A percentile compares a stretch with the other conserved stretches of the same genome.
These are phyloP conservation scores for Lolium perenne DNA, from an alignment of 176 grass and related monocot species.

Conservation along the genomic window DNA sequence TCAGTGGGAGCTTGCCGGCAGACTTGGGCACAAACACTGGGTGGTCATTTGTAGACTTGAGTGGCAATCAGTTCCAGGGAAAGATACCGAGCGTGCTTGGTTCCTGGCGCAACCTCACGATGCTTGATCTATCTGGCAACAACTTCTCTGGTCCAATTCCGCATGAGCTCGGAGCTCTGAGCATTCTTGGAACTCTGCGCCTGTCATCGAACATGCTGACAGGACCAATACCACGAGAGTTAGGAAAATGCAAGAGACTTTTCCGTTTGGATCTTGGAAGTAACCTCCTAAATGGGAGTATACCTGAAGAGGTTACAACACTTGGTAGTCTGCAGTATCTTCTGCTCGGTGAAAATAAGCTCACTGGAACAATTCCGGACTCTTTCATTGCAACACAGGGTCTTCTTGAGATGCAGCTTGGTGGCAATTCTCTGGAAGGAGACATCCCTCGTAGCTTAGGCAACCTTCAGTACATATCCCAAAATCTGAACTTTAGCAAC, in stretches of 20 bases:
- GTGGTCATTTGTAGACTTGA: constrained; percentile 63
- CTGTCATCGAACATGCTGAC: constrained; percentile 58
- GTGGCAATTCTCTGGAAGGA: constrained; percentile 61
- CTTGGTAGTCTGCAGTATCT: constrained; percentile 51
- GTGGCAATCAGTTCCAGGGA: constrained; percentile 58
- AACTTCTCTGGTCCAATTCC: constrained; percentile 58
- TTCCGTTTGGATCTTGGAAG: constrained; percentile 44
- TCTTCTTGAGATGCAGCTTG: constrained; percentile 65
- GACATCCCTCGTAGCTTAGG: constrained; percentile 51
- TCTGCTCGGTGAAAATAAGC: constrained; percentile 54
- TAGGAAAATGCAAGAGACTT: constrained; percentile 46
- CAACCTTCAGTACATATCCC: constrained; percentile 63
- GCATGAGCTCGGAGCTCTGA: constrained; percentile 48
- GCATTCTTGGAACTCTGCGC: constrained; percentile 40
- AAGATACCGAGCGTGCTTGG: constrained; percentile 48
- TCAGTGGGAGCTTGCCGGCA: constrained; percentile 43
- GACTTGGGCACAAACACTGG: constrained; percentile 41
- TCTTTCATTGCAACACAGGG: constrained; percentile 45
- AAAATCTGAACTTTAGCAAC: constrained; percentile 59
- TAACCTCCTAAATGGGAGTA: constrained; percentile 61
- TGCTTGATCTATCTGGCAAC: constrained; percentile 64
- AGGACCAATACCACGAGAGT: constrained; percentile 49
- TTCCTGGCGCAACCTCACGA: constrained; percentile 62
- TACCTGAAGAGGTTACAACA: constrained; percentile 50
- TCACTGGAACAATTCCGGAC: constrained; percentile 54